Evolutionary conservation across 164 flowering plant genomes (phyloP).

Genomic region (Liriodendron chinense): DNA sequence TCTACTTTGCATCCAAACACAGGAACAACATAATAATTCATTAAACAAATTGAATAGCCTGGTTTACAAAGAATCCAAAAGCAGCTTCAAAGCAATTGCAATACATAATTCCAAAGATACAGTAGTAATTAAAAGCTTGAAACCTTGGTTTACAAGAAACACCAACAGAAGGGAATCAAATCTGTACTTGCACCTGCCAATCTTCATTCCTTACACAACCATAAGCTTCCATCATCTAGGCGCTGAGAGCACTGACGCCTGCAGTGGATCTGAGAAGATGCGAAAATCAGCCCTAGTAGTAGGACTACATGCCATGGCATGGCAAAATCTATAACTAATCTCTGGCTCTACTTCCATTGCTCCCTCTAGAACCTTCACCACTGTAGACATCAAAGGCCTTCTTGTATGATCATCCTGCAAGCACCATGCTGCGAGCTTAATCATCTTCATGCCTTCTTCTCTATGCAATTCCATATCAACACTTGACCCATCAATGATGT

Average conservation of each 20-base stretch:
- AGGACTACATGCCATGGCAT: neutral
- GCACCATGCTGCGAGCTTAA: slow-evolving; percentile 24
- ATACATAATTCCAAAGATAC: too few relatives aligned
- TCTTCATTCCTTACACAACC: neutral
- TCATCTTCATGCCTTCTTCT: slow-evolving; percentile 19
- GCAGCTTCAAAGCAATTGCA: too few relatives aligned
- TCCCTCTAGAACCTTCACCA: slow-evolving; percentile 27
- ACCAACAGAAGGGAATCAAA: neutral
- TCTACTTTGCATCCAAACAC: too few relatives aligned
- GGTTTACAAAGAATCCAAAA: too few relatives aligned
- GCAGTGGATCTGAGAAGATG: neutral
- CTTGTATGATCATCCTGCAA: slow-evolving; percentile 14
- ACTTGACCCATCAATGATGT: slow-evolving; percentile 6
- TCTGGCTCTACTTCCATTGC: slow-evolving; percentile 6
- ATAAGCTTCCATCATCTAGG: slow-evolving; percentile 13
- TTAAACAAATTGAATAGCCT: too few relatives aligned
- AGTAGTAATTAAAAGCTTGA: too few relatives aligned
- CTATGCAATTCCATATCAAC: slow-evolving; percentile 2
- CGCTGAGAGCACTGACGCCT: slow-evolving; percentile 22
- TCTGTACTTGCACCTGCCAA: neutral
- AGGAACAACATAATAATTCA: too few relatives aligned
- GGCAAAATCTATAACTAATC: slow-evolving; percentile 1
- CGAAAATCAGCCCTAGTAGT: neutral
- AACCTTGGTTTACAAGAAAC: neutral
- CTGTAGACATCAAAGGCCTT: slow-evolving; percentile 23